Conservation (phyloP, 345 rosid species). For the Rhizophora apiculata region DNA sequence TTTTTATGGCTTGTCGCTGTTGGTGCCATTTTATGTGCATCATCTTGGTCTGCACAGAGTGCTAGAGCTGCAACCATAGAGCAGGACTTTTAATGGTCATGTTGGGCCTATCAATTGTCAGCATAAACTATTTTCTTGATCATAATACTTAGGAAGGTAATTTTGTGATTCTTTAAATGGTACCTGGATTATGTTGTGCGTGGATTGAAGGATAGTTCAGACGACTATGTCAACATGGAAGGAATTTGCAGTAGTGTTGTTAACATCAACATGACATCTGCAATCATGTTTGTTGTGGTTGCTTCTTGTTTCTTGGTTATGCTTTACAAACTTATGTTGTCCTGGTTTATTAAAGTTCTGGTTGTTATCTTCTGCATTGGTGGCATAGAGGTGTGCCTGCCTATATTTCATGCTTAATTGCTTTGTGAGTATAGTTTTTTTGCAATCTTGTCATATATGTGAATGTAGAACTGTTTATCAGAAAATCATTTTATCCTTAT, state of each 20-base stretch:
- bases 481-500: too few relatives aligned
- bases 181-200: background rate
- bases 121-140: background rate
- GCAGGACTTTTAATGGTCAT: slow-evolving; percentile 83
- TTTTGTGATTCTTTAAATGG: slow-evolving; percentile 6
- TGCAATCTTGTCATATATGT: too few relatives aligned
- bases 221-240: slow-evolving; percentile 43
- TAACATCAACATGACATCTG: slow-evolving; percentile 71
- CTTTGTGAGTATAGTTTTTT: background rate
- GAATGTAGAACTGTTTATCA: too few relatives aligned
- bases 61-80: slow-evolving; percentile 83
- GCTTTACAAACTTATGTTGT: slow-evolving; percentile 96
- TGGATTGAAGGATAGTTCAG: slow-evolving; percentile 80
- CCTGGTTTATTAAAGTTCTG: slow-evolving; percentile 85
- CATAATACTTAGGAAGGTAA: background rate
- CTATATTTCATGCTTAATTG: background rate
- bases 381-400: slow-evolving; percentile 77
- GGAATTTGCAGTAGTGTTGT: slow-evolving; percentile 55
- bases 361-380: slow-evolving; percentile 94
- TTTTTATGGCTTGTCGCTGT: slow-evolving; percentile 99
- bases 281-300: slow-evolving; percentile 77
- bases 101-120: background rate
- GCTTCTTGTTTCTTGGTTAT: slow-evolving; percentile 94
- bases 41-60: slow-evolving; percentile 95
- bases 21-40: slow-evolving; percentile 82